Conservation (phyloP, 2,329 filamentous ascomycete genomes). For the Aspergillus sp. region DNA sequence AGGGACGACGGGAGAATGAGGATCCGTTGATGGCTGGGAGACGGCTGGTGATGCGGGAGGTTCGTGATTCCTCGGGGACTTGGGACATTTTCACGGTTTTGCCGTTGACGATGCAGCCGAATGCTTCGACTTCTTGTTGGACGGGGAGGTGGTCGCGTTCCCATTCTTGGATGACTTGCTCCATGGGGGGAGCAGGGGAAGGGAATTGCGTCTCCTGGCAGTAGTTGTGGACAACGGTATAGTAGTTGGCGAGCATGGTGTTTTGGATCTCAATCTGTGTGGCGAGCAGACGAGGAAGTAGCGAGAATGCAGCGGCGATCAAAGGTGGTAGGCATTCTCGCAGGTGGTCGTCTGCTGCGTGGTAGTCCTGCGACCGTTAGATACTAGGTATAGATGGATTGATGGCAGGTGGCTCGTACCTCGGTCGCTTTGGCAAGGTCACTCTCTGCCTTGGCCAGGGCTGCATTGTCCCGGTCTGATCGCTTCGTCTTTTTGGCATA, state of each 20-base stretch:
- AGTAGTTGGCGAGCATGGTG: constrained; percentile 73
- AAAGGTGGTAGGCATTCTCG: constrained; percentile 71
- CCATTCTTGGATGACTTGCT: constrained; percentile 69
- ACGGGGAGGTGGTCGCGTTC: constrained; percentile 63
- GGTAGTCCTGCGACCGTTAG: constrained; percentile 61
- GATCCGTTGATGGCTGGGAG: constrained; percentile 15
- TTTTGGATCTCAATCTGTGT: constrained; percentile 77
- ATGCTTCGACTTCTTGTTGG: constrained; percentile 66
- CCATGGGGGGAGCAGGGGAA: constrained; percentile 71
- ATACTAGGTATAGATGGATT: neutral
- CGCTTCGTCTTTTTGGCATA: constrained; percentile 69
- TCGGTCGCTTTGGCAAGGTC: constrained; percentile 68
- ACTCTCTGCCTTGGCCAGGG: constrained; percentile 69
- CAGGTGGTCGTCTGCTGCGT: constrained; percentile 73
- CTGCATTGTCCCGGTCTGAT: constrained; percentile 71
- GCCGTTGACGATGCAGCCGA: constrained; percentile 65
- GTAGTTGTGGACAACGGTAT: constrained; percentile 74
- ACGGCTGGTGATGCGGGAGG: constrained; percentile 49
- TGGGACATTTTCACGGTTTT: constrained; percentile 51
- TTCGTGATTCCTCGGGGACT: constrained; percentile 19
- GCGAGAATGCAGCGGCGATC: constrained; percentile 67
- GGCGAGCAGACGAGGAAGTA: constrained; percentile 72
- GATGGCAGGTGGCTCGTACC: constrained; percentile 44
- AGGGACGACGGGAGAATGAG: constrained; percentile 36
- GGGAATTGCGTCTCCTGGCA: constrained; percentile 69